Evolutionary conservation across 1,139 yeast species (phyloP).

Genomic region (Pichiaceae sp.): DNA sequence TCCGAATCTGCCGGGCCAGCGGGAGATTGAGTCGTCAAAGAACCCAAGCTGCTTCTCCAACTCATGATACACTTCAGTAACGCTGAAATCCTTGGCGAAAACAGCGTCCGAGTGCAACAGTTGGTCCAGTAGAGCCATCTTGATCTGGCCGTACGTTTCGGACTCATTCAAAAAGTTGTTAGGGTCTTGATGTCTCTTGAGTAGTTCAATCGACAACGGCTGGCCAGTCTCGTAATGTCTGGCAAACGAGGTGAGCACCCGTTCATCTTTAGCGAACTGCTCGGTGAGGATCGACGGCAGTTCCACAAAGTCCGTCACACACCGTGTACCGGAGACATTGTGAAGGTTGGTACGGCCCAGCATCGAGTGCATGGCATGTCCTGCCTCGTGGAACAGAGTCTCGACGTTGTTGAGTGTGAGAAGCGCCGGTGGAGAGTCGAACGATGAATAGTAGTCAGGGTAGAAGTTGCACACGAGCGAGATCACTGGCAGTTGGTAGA

Average conservation of each 20-base stretch:
- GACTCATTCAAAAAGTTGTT: constrained; percentile 52
- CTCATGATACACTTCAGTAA: constrained; percentile 55
- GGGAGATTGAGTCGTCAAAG: constrained; percentile 56
- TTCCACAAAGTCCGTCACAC: constrained; percentile 95
- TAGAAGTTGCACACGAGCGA: constrained; percentile 82
- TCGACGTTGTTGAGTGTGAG: constrained; percentile 76
- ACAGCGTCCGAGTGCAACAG: constrained; percentile 53
- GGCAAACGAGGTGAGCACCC: constrained; percentile 69
- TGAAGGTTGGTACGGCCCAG: constrained; percentile 84
- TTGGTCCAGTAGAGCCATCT: constrained; percentile 88
- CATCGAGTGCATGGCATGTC: constrained; percentile 98
- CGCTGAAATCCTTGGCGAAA: constrained; percentile 31
- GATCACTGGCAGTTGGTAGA: constrained; percentile 79
- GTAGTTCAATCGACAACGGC: constrained; percentile 42
- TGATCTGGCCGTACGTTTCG: constrained; percentile 80
- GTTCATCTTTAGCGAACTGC: constrained; percentile 73
- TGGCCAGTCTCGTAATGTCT: constrained; percentile 65
- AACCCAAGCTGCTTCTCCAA: constrained; percentile 50
- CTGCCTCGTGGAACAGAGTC: constrained; percentile 96
- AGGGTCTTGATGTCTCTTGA: constrained; percentile 44
- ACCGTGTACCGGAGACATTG: constrained; percentile 90
- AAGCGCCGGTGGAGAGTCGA: constrained; percentile 29
- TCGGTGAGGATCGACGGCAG: constrained; percentile 95
- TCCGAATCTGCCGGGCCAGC: constrained; percentile 93
- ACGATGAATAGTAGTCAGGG: constrained; percentile 22